Conservation (phyloP, 2,329 filamentous ascomycete genomes). For the Rhexocercosporidium sp. region DNA sequence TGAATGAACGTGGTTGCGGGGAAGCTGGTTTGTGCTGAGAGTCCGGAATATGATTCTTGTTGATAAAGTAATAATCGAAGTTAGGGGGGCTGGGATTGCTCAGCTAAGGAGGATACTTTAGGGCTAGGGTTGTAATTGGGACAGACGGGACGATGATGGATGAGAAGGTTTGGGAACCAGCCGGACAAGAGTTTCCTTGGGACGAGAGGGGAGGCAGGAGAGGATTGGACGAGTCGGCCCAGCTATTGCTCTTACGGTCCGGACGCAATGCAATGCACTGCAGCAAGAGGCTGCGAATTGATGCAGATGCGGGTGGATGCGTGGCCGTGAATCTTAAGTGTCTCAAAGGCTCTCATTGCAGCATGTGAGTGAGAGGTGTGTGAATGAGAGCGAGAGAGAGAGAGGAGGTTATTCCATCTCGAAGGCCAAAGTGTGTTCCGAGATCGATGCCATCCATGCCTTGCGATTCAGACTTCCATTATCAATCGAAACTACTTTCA, state of each 20-base stretch:
- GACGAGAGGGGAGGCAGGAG: neutral
- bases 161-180: constrained; percentile 1
- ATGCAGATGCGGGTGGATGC: neutral
- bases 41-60: neutral
- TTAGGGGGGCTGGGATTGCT: neutral
- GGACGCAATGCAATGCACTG: constrained; percentile 1
- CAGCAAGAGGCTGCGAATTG: constrained; percentile 6
- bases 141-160: neutral
- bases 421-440: neutral
- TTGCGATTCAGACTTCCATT: neutral
- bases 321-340: neutral
- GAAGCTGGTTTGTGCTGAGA: constrained; percentile 3
- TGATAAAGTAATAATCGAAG: neutral
- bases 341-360: neutral
- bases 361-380: neutral
- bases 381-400: too few relatives aligned
- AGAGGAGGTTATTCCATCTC: neutral
- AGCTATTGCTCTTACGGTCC: neutral
- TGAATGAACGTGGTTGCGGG: neutral
- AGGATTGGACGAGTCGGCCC: neutral
- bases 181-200: neutral
- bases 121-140: neutral
- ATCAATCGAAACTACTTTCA: constrained; percentile 3
- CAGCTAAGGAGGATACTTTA: neutral
- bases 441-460: neutral